phyloP scores from a whole-genome alignment of 495 filamentous ascomycete genomes.

The Penicillium alfredii region DNA sequence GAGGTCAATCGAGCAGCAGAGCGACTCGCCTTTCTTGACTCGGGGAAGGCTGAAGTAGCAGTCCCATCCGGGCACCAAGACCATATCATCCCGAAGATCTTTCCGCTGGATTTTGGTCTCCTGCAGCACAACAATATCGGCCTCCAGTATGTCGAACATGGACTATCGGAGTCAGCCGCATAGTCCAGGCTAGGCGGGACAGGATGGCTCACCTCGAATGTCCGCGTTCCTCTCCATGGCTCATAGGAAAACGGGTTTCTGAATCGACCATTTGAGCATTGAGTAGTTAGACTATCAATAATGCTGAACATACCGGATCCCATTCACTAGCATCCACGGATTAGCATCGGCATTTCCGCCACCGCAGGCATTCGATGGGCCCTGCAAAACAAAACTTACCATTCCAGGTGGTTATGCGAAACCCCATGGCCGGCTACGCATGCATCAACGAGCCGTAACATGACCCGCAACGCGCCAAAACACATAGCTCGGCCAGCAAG shows the following conservation, averaged over 20 bases:
- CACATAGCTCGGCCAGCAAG: no score
- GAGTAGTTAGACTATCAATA: no score
- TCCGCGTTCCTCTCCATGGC: constrained; percentile 83
- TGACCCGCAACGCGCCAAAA: no score
- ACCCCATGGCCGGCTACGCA: constrained; percentile 48
- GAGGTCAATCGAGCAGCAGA: no score
- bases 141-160: constrained; percentile 93
- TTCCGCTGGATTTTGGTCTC: constrained; percentile 96
- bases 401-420: constrained; percentile 90
- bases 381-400: constrained; percentile 41
- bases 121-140: constrained; percentile 92
- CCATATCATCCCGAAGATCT: constrained; percentile 92
- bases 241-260: constrained; percentile 94
- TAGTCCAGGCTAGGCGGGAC: not conserved
- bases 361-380: not conserved
- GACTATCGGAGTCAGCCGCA: constrained; percentile 37
- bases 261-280: not conserved
- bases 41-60: constrained; percentile 90
- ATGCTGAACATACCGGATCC: constrained; percentile 70
- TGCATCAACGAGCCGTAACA: constrained; percentile 12
- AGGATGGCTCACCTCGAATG: constrained; percentile 60
- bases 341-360: constrained; percentile 3
- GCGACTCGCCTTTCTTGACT: constrained; percentile 70
- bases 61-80: constrained; percentile 92
- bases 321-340: constrained; percentile 62